Evolutionary conservation across 2,329 filamentous ascomycete species (phyloP).

Genomic region (Trichophyton simii): DNA sequence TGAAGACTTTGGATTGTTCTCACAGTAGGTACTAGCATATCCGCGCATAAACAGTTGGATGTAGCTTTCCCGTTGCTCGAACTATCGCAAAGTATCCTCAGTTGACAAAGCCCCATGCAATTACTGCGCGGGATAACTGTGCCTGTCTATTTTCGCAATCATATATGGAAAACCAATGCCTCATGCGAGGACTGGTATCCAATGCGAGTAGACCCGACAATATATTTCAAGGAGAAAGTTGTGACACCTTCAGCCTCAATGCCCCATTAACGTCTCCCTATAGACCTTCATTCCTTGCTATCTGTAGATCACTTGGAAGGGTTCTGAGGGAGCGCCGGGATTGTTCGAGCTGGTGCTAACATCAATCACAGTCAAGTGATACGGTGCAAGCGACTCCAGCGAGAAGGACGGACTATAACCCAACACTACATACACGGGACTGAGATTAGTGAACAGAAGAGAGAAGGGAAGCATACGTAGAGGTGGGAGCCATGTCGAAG

Average conservation of each 20-base stretch:
- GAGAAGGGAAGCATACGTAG: conserved; percentile 45
- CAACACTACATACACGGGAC: conserved; percentile 42
- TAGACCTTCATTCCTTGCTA: conserved; percentile 8
- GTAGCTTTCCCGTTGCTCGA: conserved; percentile 15
- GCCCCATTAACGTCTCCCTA: conserved; percentile 40
- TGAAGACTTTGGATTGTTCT: conserved; percentile 38
- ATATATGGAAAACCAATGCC: conserved; percentile 8
- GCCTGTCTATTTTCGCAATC: conserved; percentile 34
- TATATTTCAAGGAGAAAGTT: conserved; percentile 63
- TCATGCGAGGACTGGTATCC: conserved; percentile 10
- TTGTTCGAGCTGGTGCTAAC: conserved; percentile 65
- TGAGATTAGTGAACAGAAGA: conserved; percentile 25
- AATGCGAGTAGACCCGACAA: conserved; percentile 45
- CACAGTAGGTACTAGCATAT: conserved; percentile 18
- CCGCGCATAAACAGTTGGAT: not conserved
- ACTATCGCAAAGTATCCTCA: conserved; percentile 41
- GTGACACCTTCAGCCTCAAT: conserved; percentile 59
- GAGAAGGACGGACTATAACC: conserved; percentile 72
- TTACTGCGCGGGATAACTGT: conserved; percentile 41
- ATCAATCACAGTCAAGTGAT: conserved; percentile 20
- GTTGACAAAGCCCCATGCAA: conserved; percentile 59
- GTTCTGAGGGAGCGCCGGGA: conserved; percentile 35
- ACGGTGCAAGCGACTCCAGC: conserved; percentile 47
- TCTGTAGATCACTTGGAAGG: conserved; percentile 12
- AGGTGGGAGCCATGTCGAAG: conserved; percentile 46